Evolutionary conservation across 768 basidiomycete genomes (phyloP).

Genomic region (Podaxis sp.): DNA sequence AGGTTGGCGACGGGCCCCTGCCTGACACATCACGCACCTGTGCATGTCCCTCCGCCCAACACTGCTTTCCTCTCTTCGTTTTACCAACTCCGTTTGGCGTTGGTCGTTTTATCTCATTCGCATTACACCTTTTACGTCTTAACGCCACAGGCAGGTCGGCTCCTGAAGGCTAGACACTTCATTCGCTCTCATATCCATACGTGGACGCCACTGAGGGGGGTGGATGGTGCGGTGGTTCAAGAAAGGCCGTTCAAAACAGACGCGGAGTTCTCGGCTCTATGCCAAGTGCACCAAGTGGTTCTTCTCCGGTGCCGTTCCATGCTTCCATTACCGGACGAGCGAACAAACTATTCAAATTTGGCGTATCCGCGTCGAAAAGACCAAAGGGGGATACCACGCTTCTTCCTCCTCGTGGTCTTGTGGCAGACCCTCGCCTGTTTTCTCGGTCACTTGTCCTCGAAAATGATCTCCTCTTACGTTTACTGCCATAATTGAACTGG

Average conservation of each 20-base stretch:
- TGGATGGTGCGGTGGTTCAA: background rate
- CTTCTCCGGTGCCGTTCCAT: background rate
- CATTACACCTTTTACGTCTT: background rate
- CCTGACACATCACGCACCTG: slow-evolving; percentile 5
- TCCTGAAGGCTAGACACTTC: background rate
- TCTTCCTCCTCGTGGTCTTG: background rate
- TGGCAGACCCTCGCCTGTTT: background rate
- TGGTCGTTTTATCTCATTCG: background rate
- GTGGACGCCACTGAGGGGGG: background rate
- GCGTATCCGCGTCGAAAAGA: background rate
- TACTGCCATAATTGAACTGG: slow-evolving; percentile 2
- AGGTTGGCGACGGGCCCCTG: slow-evolving; percentile 2
- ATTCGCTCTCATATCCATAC: background rate
- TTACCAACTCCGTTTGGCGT: background rate
- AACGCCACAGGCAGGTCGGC: background rate
- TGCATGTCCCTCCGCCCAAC: background rate
- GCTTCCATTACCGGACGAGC: background rate
- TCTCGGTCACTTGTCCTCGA: background rate
- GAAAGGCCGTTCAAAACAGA: background rate
- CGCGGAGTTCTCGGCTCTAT: background rate
- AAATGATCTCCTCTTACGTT: background rate
- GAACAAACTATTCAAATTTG: background rate
- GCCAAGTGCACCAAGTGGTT: background rate
- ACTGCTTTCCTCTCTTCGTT: slow-evolving; percentile 2
- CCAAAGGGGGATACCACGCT: background rate